These are phyloP conservation scores for Chaetomidium leptoderma DNA, from an alignment of 495 filamentous ascomycete genomes.

Conservation along the genomic window DNA sequence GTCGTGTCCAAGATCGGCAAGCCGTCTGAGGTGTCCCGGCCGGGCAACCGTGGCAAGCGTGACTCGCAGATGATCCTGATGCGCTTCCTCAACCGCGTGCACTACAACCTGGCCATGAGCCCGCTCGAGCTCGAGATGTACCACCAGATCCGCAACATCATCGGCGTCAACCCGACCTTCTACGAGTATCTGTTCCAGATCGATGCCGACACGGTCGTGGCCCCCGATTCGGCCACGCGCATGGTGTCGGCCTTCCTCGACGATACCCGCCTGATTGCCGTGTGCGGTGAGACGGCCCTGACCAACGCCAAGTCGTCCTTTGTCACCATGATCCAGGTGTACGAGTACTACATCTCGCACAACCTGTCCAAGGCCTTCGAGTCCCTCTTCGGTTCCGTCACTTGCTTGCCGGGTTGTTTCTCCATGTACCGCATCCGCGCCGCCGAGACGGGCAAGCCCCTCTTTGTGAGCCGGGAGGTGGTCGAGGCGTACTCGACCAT, in stretches of 20 bases:
- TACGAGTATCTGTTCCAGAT: constrained; percentile 98
- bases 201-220: constrained; percentile 94
- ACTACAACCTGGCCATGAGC: constrained; percentile 94
- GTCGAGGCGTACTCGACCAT: constrained; percentile 83
- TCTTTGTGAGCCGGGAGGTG: constrained; percentile 91
- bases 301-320: constrained; percentile 90
- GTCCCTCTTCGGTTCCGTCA: constrained; percentile 93
- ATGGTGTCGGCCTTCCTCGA: constrained; percentile 88
- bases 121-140: constrained; percentile 97
- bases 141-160: constrained; percentile 98
- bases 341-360: constrained; percentile 99
- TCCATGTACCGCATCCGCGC: constrained; percentile 97
- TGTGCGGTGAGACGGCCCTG: constrained; percentile 91
- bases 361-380: constrained; percentile 98
- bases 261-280: constrained; percentile 85
- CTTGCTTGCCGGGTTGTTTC: constrained; percentile 96
- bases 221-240: constrained; percentile 82
- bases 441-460: constrained; percentile 85
- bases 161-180: constrained; percentile 96
- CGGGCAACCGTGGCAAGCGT: constrained; percentile 97
- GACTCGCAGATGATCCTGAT: constrained; percentile 98
- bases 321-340: constrained; percentile 98
- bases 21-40: constrained; percentile 91
- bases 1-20: constrained; percentile 97
- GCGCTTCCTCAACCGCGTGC: constrained; percentile 96